Evolutionary conservation across 768 basidiomycete genomes (phyloP).

Genomic region (Phlebiopsis gigantea): DNA sequence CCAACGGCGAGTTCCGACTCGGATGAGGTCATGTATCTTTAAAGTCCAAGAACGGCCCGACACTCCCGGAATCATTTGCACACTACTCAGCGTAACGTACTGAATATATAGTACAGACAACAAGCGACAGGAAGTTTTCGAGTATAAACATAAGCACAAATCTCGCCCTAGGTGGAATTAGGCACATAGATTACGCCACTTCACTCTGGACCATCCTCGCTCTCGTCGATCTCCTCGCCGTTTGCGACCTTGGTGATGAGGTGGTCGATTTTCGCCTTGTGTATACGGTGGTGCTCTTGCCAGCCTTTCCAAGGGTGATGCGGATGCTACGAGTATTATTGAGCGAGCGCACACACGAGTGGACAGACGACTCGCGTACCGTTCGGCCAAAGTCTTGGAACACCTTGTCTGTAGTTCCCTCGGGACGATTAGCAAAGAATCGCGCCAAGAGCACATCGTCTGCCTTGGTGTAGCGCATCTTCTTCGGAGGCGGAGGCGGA

Average conservation of each 20-base stretch:
- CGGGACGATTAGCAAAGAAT: constrained; percentile 66
- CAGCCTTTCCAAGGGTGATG: constrained; percentile 94
- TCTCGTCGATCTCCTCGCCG: constrained; percentile 47
- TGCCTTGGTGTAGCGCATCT: constrained; percentile 76
- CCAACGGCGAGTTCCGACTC: no score
- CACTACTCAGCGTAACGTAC: no score
- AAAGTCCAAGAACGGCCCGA: no score
- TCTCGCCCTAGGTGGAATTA: no score
- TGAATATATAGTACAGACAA: no score
- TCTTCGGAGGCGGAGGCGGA: constrained; percentile 77
- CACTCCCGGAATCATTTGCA: no score
- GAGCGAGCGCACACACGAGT: background rate
- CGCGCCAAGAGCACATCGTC: constrained; percentile 79
- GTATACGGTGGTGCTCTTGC: constrained; percentile 89
- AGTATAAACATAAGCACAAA: no score
- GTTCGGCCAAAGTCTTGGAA: constrained; percentile 75
- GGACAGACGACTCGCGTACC: constrained; percentile 35
- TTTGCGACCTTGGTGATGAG: constrained; percentile 55
- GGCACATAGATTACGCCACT: no score
- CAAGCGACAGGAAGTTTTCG: no score
- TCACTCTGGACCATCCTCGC: constrained; percentile 10
- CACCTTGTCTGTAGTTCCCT: constrained; percentile 79
- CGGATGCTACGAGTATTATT: constrained; percentile 48
- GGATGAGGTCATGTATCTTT: no score
- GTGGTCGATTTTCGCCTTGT: constrained; percentile 83